Evolutionary conservation across 345 rosid species (phyloP).

Genomic region (Eucalyptus rudis): DNA sequence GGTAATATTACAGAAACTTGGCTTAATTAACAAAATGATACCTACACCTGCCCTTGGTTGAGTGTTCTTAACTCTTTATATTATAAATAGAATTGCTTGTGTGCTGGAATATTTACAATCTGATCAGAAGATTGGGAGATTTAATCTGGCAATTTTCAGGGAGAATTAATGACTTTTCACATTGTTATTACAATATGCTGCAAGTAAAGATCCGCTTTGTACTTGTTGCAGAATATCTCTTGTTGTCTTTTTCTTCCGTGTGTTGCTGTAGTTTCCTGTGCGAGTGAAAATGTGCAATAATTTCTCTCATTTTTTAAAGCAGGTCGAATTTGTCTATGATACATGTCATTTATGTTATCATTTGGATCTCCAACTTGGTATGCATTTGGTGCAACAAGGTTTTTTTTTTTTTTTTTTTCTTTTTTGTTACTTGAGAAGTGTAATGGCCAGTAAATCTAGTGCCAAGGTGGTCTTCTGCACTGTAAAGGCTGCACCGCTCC

Average conservation of each 20-base stretch:
- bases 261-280: neutral
- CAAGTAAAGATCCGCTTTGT: neutral
- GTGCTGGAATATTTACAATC: neutral
- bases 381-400: neutral
- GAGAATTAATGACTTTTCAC: neutral
- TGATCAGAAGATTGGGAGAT: neutral
- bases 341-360: neutral
- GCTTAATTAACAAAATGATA: neutral
- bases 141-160: neutral
- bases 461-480: neutral
- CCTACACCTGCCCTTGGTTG: neutral
- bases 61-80: neutral
- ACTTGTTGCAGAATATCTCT: neutral
- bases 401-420: neutral
- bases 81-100: neutral
- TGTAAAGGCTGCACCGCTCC: neutral
- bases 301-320: neutral
- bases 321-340: neutral
- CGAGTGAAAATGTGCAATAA: neutral
- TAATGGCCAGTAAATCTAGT: neutral
- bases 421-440: neutral
- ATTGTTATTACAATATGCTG: neutral
- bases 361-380: neutral
- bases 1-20: neutral
- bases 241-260: neutral